Evolutionary conservation across 139 green algal species (phyloP).

Genomic region (Chlamydomonas sphaeroides): DNA sequence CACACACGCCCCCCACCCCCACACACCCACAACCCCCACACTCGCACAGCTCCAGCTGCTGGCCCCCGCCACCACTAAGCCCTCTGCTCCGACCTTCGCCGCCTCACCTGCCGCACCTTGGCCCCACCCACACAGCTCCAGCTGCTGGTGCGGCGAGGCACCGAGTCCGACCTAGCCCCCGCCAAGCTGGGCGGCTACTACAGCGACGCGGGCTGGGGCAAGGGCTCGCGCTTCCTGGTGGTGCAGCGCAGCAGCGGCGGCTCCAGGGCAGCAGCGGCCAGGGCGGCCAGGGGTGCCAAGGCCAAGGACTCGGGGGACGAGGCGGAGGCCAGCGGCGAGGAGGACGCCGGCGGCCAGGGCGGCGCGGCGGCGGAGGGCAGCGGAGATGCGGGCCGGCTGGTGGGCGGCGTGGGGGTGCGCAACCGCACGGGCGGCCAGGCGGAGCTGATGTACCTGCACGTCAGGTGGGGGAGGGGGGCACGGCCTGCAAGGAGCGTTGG

Average conservation of each 20-base stretch:
- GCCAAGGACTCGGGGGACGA: too few species aligned
- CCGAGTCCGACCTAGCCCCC: background rate
- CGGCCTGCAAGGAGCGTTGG: too few species aligned
- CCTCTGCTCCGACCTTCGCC: too few species aligned
- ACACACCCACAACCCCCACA: too few species aligned
- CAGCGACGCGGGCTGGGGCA: background rate
- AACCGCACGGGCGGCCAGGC: conserved; percentile 5
- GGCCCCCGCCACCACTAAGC: too few species aligned
- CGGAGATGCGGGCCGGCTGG: background rate
- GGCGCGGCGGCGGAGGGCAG: background rate
- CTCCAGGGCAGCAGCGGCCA: too few species aligned
- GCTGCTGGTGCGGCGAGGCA: background rate
- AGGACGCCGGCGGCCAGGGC: background rate
- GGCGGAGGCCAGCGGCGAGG: background rate
- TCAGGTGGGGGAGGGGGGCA: background rate
- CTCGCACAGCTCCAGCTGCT: too few species aligned
- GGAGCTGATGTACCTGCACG: conserved; percentile 22
- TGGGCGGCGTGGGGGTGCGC: conserved; percentile 14
- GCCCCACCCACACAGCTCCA: too few species aligned
- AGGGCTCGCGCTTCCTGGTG: conserved; percentile 17
- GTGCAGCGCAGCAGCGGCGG: background rate
- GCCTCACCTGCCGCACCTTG: too few species aligned
- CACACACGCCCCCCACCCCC: too few species aligned
- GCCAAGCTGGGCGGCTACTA: background rate
- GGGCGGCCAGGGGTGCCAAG: too few species aligned